Conservation (phyloP, 2,329 filamentous ascomycete genomes). For the Colletotrichum plurivorum region DNA sequence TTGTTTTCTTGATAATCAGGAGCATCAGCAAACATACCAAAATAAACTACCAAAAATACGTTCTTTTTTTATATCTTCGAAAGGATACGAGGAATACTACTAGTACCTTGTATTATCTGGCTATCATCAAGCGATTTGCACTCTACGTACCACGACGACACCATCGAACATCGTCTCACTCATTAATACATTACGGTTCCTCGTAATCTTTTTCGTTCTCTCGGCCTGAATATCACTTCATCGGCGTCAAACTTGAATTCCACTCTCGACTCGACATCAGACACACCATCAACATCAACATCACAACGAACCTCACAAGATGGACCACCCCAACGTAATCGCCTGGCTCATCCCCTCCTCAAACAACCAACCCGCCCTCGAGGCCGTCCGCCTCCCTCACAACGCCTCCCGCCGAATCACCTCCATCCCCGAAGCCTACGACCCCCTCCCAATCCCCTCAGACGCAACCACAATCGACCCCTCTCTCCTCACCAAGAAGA, state of each 20-base stretch:
- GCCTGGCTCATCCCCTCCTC: slow-evolving; percentile 40
- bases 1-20: slow-evolving; percentile 16
- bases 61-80: slow-evolving; percentile 14
- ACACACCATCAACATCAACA: background rate
- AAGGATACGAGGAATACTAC: background rate
- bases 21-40: slow-evolving; percentile 7
- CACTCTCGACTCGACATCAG: background rate
- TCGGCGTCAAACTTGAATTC: background rate
- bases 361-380: slow-evolving; percentile 38
- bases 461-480: slow-evolving; percentile 34
- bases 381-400: slow-evolving; percentile 34
- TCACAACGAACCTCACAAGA: background rate
- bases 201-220: background rate
- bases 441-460: slow-evolving; percentile 19
- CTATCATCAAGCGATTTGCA: background rate
- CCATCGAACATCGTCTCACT: slow-evolving; percentile 12
- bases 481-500: slow-evolving; percentile 18
- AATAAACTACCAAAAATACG: slow-evolving; percentile 10
- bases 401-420: slow-evolving; percentile 34
- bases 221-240: background rate
- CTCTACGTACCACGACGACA: background rate
- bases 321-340: slow-evolving; percentile 39
- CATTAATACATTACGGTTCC: slow-evolving; percentile 1
- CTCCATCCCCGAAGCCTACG: slow-evolving; percentile 27
- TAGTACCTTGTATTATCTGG: background rate